phyloP scores from a whole-genome alignment of 371 early-diverging fungal genomes.

The Chytridium lagenaria region DNA sequence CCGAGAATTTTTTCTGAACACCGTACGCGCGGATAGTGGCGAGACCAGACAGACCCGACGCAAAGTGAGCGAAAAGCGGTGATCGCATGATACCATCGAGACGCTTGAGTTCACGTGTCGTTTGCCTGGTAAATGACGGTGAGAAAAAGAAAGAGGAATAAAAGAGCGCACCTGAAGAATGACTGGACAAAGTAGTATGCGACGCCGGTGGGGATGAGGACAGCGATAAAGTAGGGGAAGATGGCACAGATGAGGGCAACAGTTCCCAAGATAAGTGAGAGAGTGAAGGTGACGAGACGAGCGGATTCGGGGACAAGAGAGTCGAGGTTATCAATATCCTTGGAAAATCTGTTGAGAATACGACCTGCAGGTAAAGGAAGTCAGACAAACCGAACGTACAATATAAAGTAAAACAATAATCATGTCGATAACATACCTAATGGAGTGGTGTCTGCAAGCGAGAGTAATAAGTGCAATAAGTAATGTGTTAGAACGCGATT shows the following conservation, averaged over 20 bases:
- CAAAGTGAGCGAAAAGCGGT: slow-evolving; percentile 41
- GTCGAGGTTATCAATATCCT: slow-evolving; percentile 56
- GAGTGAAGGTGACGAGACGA: slow-evolving; percentile 45
- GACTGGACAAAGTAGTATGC: slow-evolving; percentile 48
- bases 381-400: no score
- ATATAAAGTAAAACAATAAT: no score
- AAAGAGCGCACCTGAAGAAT: slow-evolving; percentile 8
- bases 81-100: slow-evolving; percentile 68
- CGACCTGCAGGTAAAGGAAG: not conserved
- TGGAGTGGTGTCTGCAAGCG: slow-evolving; percentile 70
- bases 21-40: slow-evolving; percentile 48
- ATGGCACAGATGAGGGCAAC: slow-evolving; percentile 34
- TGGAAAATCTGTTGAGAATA: slow-evolving; percentile 64
- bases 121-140: slow-evolving; percentile 32
- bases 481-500: not conserved
- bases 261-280: slow-evolving; percentile 37
- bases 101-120: slow-evolving; percentile 76
- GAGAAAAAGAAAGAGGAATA: slow-evolving; percentile 40
- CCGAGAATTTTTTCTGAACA: slow-evolving; percentile 41
- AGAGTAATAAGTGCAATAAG: not conserved
- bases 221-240: slow-evolving; percentile 48
- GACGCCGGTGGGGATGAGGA: slow-evolving; percentile 38
- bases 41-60: slow-evolving; percentile 35
- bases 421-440: slow-evolving; percentile 72
- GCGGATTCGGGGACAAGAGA: slow-evolving; percentile 24